Evolutionary conservation across 371 early-diverging fungal species (phyloP).

Genomic region (Rhizopus stolonifer): DNA sequence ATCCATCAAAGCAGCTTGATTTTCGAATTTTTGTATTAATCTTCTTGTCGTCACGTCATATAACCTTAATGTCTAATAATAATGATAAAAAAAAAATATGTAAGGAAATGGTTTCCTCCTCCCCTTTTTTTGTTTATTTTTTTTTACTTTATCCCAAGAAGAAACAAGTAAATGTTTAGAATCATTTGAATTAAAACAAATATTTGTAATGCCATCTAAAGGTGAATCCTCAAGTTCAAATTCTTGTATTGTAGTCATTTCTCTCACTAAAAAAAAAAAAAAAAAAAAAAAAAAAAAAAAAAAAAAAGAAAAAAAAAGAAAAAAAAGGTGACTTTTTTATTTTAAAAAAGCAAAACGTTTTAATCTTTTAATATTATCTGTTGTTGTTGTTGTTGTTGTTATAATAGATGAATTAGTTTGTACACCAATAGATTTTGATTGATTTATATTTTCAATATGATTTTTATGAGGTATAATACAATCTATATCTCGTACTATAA

Average conservation of each 20-base stretch:
- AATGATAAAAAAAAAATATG: not conserved
- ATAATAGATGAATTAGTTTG: too few relatives aligned
- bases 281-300: too few relatives aligned
- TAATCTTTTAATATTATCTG: too few relatives aligned
- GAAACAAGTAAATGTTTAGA: constrained; percentile 68
- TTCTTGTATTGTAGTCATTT: too few relatives aligned
- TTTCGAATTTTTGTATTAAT: constrained; percentile 53
- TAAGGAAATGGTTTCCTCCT: not conserved
- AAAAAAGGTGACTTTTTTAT: too few relatives aligned
- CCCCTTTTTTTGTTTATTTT: not conserved
- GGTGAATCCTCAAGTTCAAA: constrained; percentile 81
- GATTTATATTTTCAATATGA: not conserved
- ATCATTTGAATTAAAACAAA: constrained; percentile 69
- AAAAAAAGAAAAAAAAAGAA: too few relatives aligned
- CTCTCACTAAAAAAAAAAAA: too few relatives aligned
- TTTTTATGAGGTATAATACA: not conserved
- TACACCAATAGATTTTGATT: too few relatives aligned
- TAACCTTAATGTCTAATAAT: constrained; percentile 73
- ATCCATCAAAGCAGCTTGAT: constrained; percentile 73
- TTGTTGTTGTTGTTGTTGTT: too few relatives aligned
- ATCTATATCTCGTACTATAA: not conserved
- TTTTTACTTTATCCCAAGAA: constrained; percentile 88
- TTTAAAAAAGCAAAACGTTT: too few relatives aligned
- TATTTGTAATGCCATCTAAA: constrained; percentile 78
- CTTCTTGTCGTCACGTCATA: constrained; percentile 73